A percentile compares a stretch with the other conserved stretches of the same genome.
Evolutionary conservation across 805 yeast genomes (phyloP).

Genomic region (Metschnikowia dekortorum): DNA sequence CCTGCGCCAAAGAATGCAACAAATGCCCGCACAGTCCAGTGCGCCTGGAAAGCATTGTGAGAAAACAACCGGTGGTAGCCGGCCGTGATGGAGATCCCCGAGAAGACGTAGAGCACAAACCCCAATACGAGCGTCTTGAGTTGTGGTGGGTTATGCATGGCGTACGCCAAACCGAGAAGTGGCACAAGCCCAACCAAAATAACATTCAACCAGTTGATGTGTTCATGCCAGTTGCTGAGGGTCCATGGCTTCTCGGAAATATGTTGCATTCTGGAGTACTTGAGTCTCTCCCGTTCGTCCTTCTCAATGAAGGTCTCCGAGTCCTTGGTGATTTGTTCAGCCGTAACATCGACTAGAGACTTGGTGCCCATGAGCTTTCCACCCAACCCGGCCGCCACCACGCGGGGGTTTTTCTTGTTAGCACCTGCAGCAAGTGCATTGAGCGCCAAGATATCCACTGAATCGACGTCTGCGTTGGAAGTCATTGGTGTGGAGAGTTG

Average conservation of each 20-base stretch:
- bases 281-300: slow-evolving; percentile 36
- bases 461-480: slow-evolving; percentile 19
- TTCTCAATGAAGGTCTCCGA: slow-evolving; percentile 36
- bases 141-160: slow-evolving; percentile 46
- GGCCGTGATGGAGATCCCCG: slow-evolving; percentile 77
- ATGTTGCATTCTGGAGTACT: slow-evolving; percentile 44
- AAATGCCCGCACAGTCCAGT: slow-evolving; percentile 54
- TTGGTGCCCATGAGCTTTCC: slow-evolving; percentile 82
- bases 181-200: slow-evolving; percentile 63
- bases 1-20: slow-evolving; percentile 80
- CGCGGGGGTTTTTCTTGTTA: slow-evolving; percentile 62
- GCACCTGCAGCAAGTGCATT: slow-evolving; percentile 82
- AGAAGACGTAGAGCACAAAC: slow-evolving; percentile 47
- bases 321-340: slow-evolving; percentile 55
- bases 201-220: slow-evolving; percentile 75
- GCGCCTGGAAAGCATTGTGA: slow-evolving; percentile 68
- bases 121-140: slow-evolving; percentile 51
- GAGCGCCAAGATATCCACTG: slow-evolving; percentile 61
- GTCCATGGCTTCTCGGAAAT: slow-evolving; percentile 83
- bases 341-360: slow-evolving; percentile 62
- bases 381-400: slow-evolving; percentile 73
- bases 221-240: slow-evolving; percentile 61
- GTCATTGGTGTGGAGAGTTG: slow-evolving; percentile 8
- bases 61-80: slow-evolving; percentile 82
- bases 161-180: slow-evolving; percentile 43